Evolutionary conservation across 2,329 filamentous ascomycete genomes (phyloP), one percentile per base, ranked within the genome.

Genomic region (Westerdykella aurantiaca): DNA sequence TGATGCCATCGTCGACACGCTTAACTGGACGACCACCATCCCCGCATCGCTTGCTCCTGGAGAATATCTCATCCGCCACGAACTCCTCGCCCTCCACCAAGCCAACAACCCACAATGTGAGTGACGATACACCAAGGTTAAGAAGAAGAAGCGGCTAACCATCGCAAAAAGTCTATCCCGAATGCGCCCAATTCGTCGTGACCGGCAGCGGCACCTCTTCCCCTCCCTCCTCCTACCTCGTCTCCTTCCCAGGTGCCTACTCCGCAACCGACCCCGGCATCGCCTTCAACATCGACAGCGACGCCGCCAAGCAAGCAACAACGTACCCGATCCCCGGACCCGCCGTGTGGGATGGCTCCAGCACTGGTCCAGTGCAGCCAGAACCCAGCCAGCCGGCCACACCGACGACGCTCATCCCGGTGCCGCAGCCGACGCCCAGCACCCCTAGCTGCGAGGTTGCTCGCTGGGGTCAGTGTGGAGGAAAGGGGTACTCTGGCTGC

Each of bases 61-160:
- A 39, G 73, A 76, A 58, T 79, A 80, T 56, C 69, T 80, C 45
- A 72, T 80, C 60, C 70, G 76, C 43, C 76, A 80, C 58, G 77
- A 80, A 66, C 64, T 79, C 44, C 67, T 80, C 16, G 77, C 77
- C 37, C 68, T 80, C 3, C 76, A 80, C 60, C 75, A 79, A 58
- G 66, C 69, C 16, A 74, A 77, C 49, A 70, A 63, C 50, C 72
- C 73, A 6, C 72, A 74, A 56, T 74, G 71, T 60, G 51, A 3
- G 44, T 44, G 16, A 16, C 16, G 14, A 37, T 33, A 6, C 37
- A 12, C 33, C 34, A 29, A 17, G 6, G 21, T 37, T 14, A 7
- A 41, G 16, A 35, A 23, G 6, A 25, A 53, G 21, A 50, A 55
- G 63, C 34, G 59, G 67, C 45, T 37, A 51, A 71, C 69, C 39